Percentiles rank a stretch among this genome's conserved stretches.
These are phyloP conservation scores for Lachancea waltii DNA, from an alignment of 805 yeast species.

Conservation along the genomic window DNA sequence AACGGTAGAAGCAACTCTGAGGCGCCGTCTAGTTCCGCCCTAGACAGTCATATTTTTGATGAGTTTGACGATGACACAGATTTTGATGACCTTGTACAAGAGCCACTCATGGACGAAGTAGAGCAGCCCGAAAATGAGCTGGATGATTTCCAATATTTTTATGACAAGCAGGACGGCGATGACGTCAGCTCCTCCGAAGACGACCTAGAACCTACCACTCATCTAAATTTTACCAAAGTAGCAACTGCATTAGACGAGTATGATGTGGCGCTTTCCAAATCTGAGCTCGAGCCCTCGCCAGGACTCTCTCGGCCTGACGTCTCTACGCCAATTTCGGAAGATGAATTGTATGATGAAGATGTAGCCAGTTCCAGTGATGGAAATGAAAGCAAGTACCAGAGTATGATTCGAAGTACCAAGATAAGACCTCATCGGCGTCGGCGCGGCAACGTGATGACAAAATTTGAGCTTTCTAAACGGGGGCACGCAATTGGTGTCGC, in stretches of 20 bases:
- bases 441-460: conserved; percentile 11
- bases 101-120: not conserved
- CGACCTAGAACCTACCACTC: conserved; percentile 5
- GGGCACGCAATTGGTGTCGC: conserved; percentile 54
- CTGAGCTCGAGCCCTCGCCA: not conserved
- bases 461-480: conserved; percentile 25
- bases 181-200: conserved; percentile 6
- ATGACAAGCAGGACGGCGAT: conserved; percentile 4
- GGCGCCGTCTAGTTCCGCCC: not conserved
- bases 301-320: not conserved
- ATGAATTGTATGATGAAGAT: conserved; percentile 1
- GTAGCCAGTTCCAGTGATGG: conserved; percentile 1
- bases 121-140: conserved; percentile 3
- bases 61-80: conserved; percentile 2
- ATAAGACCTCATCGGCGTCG: conserved; percentile 7
- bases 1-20: not conserved
- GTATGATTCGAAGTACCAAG: conserved; percentile 5
- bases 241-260: conserved; percentile 29
- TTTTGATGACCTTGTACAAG: conserved; percentile 3
- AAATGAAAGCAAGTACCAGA: not conserved
- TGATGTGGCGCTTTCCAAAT: conserved; percentile 18
- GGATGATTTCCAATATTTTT: not conserved
- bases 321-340: not conserved
- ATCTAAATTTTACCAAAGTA: conserved; percentile 17
- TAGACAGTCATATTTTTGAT: not conserved